These are phyloP conservation scores for Xylaria nigripes DNA, from an alignment of 495 filamentous ascomycete species.

Conservation along the genomic window DNA sequence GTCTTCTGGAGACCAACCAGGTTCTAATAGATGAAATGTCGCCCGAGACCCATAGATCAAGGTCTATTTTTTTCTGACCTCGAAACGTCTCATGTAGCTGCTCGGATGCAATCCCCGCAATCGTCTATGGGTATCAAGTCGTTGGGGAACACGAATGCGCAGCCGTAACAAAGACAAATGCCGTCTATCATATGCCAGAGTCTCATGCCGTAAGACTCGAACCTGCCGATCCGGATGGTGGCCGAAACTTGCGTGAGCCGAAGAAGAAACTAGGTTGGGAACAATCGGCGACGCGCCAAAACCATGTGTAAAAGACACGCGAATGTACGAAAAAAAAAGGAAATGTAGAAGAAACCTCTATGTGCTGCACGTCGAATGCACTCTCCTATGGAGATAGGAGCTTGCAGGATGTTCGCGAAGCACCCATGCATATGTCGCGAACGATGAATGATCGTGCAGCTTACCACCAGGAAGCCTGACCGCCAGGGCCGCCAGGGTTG, in stretches of 20 bases:
- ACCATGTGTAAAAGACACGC: constrained; percentile 24
- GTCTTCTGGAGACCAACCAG: constrained; percentile 21
- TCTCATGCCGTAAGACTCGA: constrained; percentile 31
- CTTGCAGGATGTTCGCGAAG: neutral
- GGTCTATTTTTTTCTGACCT: constrained; percentile 32
- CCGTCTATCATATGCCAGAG: constrained; percentile 67
- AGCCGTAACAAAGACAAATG: constrained; percentile 57
- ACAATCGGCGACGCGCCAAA: constrained; percentile 13
- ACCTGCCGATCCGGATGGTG: constrained; percentile 26
- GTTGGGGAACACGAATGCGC: constrained; percentile 46
- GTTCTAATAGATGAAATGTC: constrained; percentile 28
- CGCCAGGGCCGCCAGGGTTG: constrained; percentile 74
- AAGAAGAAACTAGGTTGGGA: constrained; percentile 33
- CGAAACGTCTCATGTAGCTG: constrained; percentile 36
- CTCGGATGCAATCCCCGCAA: constrained; percentile 31
- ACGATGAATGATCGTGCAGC: constrained; percentile 19
- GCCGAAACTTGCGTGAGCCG: constrained; percentile 31
- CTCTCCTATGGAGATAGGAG: neutral
- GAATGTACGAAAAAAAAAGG: constrained; percentile 28
- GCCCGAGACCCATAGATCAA: constrained; percentile 33
- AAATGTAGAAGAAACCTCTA: constrained; percentile 31
- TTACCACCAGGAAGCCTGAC: constrained; percentile 95
- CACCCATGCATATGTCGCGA: neutral
- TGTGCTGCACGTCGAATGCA: constrained; percentile 14
- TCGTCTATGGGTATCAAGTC: constrained; percentile 42